Evolutionary conservation across 805 yeast genomes (phyloP).

Genomic region (Candida coleopterorum): DNA sequence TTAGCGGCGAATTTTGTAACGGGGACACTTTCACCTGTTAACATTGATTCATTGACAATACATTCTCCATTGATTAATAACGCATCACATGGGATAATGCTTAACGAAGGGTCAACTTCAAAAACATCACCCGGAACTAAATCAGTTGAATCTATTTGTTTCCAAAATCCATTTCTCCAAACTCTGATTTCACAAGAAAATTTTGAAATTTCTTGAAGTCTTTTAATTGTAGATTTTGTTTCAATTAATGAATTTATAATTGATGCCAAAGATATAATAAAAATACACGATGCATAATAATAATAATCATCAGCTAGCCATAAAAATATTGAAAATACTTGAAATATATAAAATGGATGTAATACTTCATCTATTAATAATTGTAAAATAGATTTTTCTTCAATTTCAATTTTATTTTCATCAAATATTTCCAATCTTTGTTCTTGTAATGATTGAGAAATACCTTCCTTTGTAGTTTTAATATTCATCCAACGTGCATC

Average conservation of each 20-base stretch:
- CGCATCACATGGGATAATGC: constrained; percentile 83
- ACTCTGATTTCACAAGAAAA: constrained; percentile 82
- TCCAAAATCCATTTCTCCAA: constrained; percentile 92
- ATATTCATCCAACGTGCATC: constrained; percentile 72
- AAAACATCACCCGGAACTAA: constrained; percentile 95
- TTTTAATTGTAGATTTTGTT: constrained; percentile 67
- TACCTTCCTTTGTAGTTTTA: constrained; percentile 56
- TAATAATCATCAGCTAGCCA: constrained; percentile 93
- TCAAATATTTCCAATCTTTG: constrained; percentile 76
- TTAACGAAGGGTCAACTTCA: constrained; percentile 82
- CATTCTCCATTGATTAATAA: constrained; percentile 86
- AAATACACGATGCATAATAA: constrained; percentile 91
- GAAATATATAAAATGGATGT: constrained; percentile 95
- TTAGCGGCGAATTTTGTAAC: constrained; percentile 74
- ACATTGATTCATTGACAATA: constrained; percentile 95
- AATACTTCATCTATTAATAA: constrained; percentile 80
- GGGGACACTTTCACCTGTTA: constrained; percentile 98
- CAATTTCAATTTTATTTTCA: constrained; percentile 65
- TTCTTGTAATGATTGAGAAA: constrained; percentile 62
- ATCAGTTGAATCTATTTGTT: constrained; percentile 65
- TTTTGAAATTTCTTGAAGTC: constrained; percentile 69
- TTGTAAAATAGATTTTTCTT: constrained; percentile 61
- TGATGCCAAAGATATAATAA: constrained; percentile 77
- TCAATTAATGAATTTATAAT: constrained; percentile 80
- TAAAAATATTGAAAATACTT: constrained; percentile 81